These are phyloP conservation scores for Chernovozyma sophiae-reginae DNA, from an alignment of 1,139 yeast genomes.

Conservation along the genomic window DNA sequence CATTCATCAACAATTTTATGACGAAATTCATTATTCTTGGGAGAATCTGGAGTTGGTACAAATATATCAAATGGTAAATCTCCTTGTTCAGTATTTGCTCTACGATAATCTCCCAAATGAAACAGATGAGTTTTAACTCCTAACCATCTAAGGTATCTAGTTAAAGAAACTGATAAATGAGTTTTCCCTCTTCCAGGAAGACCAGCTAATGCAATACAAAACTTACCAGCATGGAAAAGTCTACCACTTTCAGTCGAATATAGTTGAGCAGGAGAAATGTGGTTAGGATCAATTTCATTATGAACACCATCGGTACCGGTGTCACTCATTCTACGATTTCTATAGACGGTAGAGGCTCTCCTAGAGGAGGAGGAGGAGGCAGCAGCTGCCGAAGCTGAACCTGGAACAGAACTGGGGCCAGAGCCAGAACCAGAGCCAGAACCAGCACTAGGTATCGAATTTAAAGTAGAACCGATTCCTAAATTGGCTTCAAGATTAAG, in stretches of 20 bases:
- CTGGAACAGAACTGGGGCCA: conserved; percentile 1
- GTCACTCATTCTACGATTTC: conserved; percentile 37
- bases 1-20: conserved; percentile 60
- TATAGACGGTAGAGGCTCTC: conserved; percentile 1
- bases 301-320: conserved; percentile 53
- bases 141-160: conserved; percentile 88
- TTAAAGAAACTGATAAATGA: conserved; percentile 83
- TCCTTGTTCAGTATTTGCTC: conserved; percentile 50
- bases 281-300: conserved; percentile 44
- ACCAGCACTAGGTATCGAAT: not conserved
- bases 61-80: conserved; percentile 69
- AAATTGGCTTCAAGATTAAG: conserved; percentile 6
- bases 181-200: conserved; percentile 97
- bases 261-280: conserved; percentile 78
- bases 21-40: conserved; percentile 54
- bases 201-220: conserved; percentile 86
- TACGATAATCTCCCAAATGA: conserved; percentile 89
- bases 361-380: too few species aligned
- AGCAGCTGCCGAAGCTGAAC: too few species aligned
- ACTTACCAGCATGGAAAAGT: conserved; percentile 92
- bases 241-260: conserved; percentile 89
- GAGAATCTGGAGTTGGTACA: conserved; percentile 55
- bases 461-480: not conserved
- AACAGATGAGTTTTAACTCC: conserved; percentile 92
- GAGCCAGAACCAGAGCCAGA: not conserved